These are phyloP conservation scores for Pseudozyma thailandica DNA, from an alignment of 1,284 basidiomycete genomes.

Conservation along the genomic window DNA sequence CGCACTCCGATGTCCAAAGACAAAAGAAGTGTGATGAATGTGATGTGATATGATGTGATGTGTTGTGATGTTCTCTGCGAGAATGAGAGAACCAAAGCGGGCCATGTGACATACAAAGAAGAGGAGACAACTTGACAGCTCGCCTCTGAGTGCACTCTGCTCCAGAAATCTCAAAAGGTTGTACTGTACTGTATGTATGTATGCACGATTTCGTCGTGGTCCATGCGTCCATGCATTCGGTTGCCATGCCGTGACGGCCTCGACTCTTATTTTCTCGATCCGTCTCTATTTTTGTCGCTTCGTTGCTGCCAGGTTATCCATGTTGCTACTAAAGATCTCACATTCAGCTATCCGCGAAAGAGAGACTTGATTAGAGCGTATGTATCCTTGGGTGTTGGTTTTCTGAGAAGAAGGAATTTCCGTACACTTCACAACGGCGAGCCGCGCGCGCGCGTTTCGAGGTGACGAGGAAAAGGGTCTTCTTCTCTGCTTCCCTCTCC, in stretches of 20 bases:
- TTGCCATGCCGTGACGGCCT: too few relatives aligned
- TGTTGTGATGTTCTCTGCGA: too few relatives aligned
- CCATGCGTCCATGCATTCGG: constrained; percentile 22
- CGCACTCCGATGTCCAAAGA: too few relatives aligned
- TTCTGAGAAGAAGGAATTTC: not conserved
- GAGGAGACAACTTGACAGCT: not conserved
- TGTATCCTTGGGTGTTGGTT: too few relatives aligned
- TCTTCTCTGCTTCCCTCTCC: not conserved
- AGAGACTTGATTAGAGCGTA: constrained; percentile 2
- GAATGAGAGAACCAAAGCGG: not conserved
- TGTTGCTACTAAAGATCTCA: constrained; percentile 4
- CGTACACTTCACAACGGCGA: too few relatives aligned
- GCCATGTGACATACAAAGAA: constrained; percentile 19
- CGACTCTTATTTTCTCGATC: too few relatives aligned
- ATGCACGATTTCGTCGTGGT: constrained; percentile 37
- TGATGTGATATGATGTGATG: too few relatives aligned
- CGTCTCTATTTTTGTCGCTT: constrained; percentile 8
- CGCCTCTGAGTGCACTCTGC: too few relatives aligned
- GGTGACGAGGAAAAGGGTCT: constrained; percentile 3
- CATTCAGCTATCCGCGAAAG: not conserved
- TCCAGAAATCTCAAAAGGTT: not conserved
- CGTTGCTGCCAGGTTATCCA: too few relatives aligned
- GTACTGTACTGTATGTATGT: not conserved
- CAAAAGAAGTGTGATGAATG: too few relatives aligned
- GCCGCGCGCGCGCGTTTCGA: too few relatives aligned